Evolutionary conservation across 805 yeast species (phyloP).

Genomic region (Teunomyces stri): DNA sequence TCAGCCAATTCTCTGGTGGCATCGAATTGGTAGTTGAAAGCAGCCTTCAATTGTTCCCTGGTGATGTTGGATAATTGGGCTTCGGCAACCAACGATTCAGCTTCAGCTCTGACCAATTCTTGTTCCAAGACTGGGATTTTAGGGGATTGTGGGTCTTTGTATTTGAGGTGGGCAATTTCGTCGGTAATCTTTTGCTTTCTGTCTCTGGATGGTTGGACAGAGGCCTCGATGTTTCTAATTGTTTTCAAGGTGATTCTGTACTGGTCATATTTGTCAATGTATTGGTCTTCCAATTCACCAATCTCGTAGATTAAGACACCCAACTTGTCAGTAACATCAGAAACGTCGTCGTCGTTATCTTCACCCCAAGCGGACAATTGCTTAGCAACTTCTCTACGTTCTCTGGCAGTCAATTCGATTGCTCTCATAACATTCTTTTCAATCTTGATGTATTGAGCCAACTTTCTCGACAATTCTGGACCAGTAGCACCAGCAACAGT

Average conservation of each 20-base stretch:
- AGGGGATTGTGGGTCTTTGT: conserved; percentile 83
- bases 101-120: conserved; percentile 88
- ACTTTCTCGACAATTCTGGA: conserved; percentile 74
- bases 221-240: conserved; percentile 79
- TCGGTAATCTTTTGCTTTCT: conserved; percentile 83
- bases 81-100: conserved; percentile 87
- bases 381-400: conserved; percentile 78
- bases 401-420: conserved; percentile 71
- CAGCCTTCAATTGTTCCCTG: conserved; percentile 81
- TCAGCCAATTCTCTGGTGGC: conserved; percentile 83
- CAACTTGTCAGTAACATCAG: conserved; percentile 82
- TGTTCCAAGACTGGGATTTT: conserved; percentile 80
- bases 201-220: conserved; percentile 86
- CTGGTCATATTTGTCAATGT: conserved; percentile 82
- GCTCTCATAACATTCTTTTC: conserved; percentile 81
- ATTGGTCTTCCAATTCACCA: conserved; percentile 85
- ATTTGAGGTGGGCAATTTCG: conserved; percentile 78
- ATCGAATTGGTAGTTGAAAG: conserved; percentile 81
- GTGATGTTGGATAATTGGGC: conserved; percentile 88
- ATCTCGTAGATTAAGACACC: conserved; percentile 81
- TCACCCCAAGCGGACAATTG: conserved; percentile 87
- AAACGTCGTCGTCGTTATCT: conserved; percentile 80
- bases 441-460: conserved; percentile 72
- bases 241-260: conserved; percentile 80
- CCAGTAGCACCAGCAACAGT: conserved; percentile 77